phyloP scores from a whole-genome alignment of 2,329 filamentous ascomycete species.

The Botryotinia narcissicola region DNA sequence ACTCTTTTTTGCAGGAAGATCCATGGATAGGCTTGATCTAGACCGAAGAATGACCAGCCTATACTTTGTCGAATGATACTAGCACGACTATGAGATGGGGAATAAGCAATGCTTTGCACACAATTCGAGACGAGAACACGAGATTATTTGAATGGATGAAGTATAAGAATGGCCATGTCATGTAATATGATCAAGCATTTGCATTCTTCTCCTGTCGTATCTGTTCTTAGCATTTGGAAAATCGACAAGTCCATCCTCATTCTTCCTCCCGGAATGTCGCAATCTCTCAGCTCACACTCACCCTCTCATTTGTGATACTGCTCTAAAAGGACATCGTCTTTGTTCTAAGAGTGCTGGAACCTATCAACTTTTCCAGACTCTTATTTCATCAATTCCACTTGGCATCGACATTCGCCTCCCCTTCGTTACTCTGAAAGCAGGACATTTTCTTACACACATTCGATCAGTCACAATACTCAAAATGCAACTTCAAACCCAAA shows the following conservation, averaged over 20 bases:
- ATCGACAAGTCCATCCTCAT: not conserved
- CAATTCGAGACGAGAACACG: no score
- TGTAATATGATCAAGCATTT: not conserved
- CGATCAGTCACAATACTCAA: not conserved
- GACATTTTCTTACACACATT: not conserved
- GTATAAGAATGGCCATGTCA: no score
- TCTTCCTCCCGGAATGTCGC: rapidly evolving
- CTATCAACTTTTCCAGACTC: not conserved
- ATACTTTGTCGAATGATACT: not conserved
- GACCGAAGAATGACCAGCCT: not conserved
- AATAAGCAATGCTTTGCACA: no score
- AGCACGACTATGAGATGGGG: no score
- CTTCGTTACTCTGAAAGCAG: not conserved
- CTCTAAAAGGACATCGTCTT: not conserved
- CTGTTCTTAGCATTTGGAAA: not conserved
- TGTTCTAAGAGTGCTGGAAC: not conserved
- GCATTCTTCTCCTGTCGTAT: not conserved
- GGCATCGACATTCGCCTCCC: not conserved
- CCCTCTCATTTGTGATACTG: not conserved
- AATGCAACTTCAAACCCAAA: not conserved
- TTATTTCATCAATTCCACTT: not conserved
- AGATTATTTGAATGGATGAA: no score
- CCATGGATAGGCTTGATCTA: not conserved
- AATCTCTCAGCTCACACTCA: not conserved
- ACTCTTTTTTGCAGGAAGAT: no score